Conservation (phyloP, 371 early-diverging fungal species). For the Phascolomyces articulosus region DNA sequence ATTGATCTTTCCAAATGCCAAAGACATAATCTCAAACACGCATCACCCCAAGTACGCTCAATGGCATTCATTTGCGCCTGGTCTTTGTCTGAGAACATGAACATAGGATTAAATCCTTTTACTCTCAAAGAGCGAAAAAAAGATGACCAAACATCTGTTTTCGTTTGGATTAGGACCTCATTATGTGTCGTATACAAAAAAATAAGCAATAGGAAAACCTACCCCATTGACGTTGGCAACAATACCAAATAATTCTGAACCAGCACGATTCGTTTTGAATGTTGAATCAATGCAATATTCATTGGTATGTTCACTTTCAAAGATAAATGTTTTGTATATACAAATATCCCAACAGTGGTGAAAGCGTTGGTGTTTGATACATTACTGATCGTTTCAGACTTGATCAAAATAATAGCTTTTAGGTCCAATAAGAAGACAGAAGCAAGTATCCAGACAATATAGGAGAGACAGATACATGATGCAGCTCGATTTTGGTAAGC, state of each 20-base stretch:
- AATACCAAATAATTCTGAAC: conserved; percentile 2
- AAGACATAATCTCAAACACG: neutral
- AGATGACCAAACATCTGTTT: neutral
- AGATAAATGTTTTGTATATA: too few relatives aligned
- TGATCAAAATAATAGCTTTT: too few relatives aligned
- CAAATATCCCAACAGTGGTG: too few relatives aligned
- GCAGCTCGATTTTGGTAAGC: too few relatives aligned
- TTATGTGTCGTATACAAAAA: neutral
- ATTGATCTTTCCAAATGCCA: conserved; percentile 1
- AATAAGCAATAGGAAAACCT: conserved; percentile 1
- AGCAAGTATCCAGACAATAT: too few relatives aligned
- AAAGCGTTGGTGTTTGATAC: too few relatives aligned
- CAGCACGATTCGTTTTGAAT: neutral
- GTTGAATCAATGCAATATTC: conserved; percentile 6
- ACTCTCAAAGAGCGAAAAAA: neutral
- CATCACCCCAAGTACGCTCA: neutral
- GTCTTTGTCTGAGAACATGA: conserved; percentile 5
- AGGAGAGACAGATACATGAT: too few relatives aligned
- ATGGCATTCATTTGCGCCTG: conserved; percentile 6
- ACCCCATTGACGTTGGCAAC: conserved; percentile 3
- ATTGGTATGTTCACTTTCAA: too few relatives aligned
- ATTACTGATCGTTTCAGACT: too few relatives aligned
- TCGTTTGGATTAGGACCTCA: neutral
- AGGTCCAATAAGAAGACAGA: too few relatives aligned
- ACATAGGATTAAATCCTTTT: neutral